Conservation (phyloP, 805 yeast species). For the Saccharomycopsis sp. region DNA sequence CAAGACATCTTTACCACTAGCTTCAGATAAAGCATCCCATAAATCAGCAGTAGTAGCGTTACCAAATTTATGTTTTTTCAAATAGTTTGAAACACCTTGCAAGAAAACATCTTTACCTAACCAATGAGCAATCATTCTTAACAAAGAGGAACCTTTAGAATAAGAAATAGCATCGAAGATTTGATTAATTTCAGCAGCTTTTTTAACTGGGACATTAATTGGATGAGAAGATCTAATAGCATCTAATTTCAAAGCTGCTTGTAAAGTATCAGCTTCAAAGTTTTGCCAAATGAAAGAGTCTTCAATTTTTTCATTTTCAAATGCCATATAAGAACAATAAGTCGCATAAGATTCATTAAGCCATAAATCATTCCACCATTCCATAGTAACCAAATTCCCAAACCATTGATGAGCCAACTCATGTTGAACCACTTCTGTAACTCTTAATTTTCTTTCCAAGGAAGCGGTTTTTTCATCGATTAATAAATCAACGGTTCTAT, state of each 20-base stretch:
- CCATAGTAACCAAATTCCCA: conserved; percentile 86
- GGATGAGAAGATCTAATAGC: conserved; percentile 81
- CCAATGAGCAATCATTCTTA: conserved; percentile 76
- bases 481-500: conserved; percentile 68
- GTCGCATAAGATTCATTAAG: conserved; percentile 86
- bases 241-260: conserved; percentile 68
- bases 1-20: conserved; percentile 65
- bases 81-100: conserved; percentile 72
- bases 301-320: conserved; percentile 69
- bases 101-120: conserved; percentile 71
- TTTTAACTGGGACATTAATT: conserved; percentile 73
- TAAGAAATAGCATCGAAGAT: conserved; percentile 82
- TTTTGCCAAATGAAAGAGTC: conserved; percentile 89
- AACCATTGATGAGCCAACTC: conserved; percentile 92
- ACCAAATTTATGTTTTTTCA: conserved; percentile 69
- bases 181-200: conserved; percentile 75
- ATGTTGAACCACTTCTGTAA: conserved; percentile 81
- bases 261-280: conserved; percentile 71
- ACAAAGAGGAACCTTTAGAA: conserved; percentile 70
- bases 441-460: conserved; percentile 58
- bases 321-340: conserved; percentile 59
- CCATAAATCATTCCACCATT: conserved; percentile 90
- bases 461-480: conserved; percentile 67
- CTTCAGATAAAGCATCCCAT: conserved; percentile 67
- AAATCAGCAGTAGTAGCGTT: conserved; percentile 72